Base-by-base conservation (phyloP, 371 early-diverging fungal genomes). In the Mucor sp. region DNA sequence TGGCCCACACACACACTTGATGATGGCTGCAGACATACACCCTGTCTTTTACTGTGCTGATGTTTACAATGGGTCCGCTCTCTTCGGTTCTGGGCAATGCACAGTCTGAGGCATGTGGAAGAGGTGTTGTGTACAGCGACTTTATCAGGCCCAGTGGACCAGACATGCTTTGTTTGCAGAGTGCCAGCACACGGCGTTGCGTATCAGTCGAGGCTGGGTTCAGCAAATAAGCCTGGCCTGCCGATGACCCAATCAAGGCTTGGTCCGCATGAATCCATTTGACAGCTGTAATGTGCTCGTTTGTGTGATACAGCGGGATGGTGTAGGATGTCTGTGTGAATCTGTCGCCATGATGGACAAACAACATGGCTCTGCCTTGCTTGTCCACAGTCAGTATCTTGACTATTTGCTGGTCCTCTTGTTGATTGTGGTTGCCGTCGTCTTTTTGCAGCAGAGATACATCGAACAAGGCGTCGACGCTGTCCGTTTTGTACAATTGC, bases 281-380 rank as follows among this genome's bases (percentile, higher is more conserved):
- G 14, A 66, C 60, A 28, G 66, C 25, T 9, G 66, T 66, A 9
- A 60, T 60, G 5, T 41, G 21, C 14, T 66, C 66, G 14, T 25
- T 15, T 53, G 53, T 27, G 0, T 56, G 56, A 12, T 56, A 28
- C 6, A 56, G 17, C 1, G 32, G 15, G 17, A 27, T 32, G 7
- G 0, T 32, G 32, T 56, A 6, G 27, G 0, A 27, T 53, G 28
- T 4, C 28, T 30, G 30, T 1, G 56, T 14, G 28, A 28, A n/a
- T 56, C 28, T 28, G 32, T 32, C n/a, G 28, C 8, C 23, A 15
- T n/a, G 6, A 30, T 56, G 21, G 3, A 50, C n/a, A 7, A 50
- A 19, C 1, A 50, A 14, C 2, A 8, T 12, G 11, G 25, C 25
- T 3, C 8, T 23, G 23, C 50, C 50, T 50, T 2, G 23, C 3